Base-by-base conservation (phyloP, 129 eudicot species). In the Artemisia tridentata region DNA sequence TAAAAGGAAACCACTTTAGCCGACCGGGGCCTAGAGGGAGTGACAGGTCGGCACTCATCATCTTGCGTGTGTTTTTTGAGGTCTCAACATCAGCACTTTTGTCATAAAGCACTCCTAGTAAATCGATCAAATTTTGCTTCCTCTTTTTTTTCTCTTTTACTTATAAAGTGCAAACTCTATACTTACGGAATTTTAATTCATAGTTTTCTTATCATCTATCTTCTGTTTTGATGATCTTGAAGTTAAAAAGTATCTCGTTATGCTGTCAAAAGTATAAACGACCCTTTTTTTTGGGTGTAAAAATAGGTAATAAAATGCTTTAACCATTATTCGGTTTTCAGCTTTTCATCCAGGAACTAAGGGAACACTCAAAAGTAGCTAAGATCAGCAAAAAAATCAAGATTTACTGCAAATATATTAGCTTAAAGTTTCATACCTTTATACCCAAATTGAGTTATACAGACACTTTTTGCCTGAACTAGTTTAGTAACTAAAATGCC, bases 11-110 rank as follows among this genome's bases (percentile, higher is more conserved):
- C 51, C 53, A 14, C 53, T 62, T 73, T 62, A 16, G 63, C 78
- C 70, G 78, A 73, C 71, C 38, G 12, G 7, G 23, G 23, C 78
- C 54, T 29, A 18, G 43, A 63, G 63, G 70, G 63, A 19, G n/a
- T 52, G 65, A 71, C 23, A 41, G 21, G 53, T 73, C 18, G 41
- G 23, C 63, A 63, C 15, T 73, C 63, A 14, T 49, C 21, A 18
- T 49, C 34, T 73, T 73, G 69, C n/a, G 70, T 73, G 63, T 73
- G 12, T 9, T 62, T 61, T 62, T 45, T 15, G 21, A 16, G 10
- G 38, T 61, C 62, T 48, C 20, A 0, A 21, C n/a, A 72, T 16
- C 8, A n/a, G 48, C 11, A 62, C 76, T 47, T 60, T 72, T 49
- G 31, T 53, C 17, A 59, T 49, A 72, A 61, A 48, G 62, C 17